Evolutionary conservation across 441 rosid genomes (phyloP).

Genomic region (Eruca vesicaria): DNA sequence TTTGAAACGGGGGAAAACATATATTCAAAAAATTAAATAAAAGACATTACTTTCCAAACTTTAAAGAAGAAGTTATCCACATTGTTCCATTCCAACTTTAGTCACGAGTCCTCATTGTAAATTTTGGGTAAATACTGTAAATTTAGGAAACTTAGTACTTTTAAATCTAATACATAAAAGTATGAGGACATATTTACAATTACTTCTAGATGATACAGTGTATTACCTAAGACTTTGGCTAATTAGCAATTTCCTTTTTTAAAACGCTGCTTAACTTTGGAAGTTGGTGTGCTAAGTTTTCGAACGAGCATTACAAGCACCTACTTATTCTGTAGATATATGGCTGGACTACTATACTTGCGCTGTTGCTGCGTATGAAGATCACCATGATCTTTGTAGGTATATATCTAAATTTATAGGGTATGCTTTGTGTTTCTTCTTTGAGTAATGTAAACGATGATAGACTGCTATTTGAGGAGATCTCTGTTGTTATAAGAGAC

Average conservation of each 20-base stretch:
- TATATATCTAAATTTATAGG: neutral
- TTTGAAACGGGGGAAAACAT: neutral
- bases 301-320: conserved; percentile 74
- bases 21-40: no score
- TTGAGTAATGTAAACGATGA: neutral
- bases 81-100: neutral
- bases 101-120: no score
- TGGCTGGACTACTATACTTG: conserved; percentile 82
- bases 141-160: neutral
- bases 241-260: no score
- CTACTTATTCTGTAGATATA: conserved; percentile 66
- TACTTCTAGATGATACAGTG: no score
- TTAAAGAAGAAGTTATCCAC: neutral
- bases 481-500: conserved; percentile 51
- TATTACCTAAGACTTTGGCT: no score
- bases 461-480: conserved; percentile 25
- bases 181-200: neutral
- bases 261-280: no score
- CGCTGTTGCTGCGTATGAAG: conserved; percentile 9
- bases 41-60: neutral
- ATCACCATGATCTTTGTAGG: no score
- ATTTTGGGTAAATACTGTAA: neutral
- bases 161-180: neutral
- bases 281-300: no score
- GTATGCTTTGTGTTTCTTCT: no score